Evolutionary conservation across 2,329 filamentous ascomycete genomes (phyloP).

Genomic region (Colletotrichum sansevieriae): DNA sequence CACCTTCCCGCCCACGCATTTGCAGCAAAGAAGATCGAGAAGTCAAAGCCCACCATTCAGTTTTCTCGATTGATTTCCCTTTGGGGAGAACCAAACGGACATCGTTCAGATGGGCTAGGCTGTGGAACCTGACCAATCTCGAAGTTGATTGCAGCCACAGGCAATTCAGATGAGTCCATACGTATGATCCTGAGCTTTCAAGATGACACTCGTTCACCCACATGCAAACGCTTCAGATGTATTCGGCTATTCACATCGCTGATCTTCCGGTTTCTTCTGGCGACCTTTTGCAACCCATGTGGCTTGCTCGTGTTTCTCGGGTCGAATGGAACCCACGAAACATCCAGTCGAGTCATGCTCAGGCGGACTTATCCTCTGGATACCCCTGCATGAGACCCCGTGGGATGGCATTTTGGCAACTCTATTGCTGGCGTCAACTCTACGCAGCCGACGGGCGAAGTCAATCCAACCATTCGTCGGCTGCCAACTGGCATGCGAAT

Average conservation of each 20-base stretch:
- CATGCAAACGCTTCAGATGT: too few relatives aligned
- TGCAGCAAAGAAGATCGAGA: not conserved
- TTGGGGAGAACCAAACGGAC: too few relatives aligned
- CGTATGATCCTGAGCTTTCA: too few relatives aligned
- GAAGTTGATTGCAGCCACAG: too few relatives aligned
- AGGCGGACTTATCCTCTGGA: not conserved
- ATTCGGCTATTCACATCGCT: too few relatives aligned
- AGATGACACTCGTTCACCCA: not conserved
- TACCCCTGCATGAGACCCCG: not conserved
- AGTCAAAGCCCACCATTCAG: not conserved
- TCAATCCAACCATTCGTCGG: not conserved
- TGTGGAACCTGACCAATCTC: too few relatives aligned
- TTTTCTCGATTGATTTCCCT: not conserved
- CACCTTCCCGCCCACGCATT: not conserved
- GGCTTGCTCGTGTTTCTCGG: too few relatives aligned
- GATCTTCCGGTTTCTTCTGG: too few relatives aligned
- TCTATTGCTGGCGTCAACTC: conserved; percentile 18
- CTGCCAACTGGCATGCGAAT: not conserved
- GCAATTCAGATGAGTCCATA: too few relatives aligned
- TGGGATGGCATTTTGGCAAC: conserved; percentile 4
- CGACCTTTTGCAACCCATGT: too few relatives aligned
- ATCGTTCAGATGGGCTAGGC: too few relatives aligned
- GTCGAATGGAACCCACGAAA: too few relatives aligned
- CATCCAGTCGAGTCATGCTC: not conserved
- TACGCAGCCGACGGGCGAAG: not conserved